Base-by-base conservation (phyloP, 1,139 yeast genomes). In the Nakaseomyces glabratus region DNA sequence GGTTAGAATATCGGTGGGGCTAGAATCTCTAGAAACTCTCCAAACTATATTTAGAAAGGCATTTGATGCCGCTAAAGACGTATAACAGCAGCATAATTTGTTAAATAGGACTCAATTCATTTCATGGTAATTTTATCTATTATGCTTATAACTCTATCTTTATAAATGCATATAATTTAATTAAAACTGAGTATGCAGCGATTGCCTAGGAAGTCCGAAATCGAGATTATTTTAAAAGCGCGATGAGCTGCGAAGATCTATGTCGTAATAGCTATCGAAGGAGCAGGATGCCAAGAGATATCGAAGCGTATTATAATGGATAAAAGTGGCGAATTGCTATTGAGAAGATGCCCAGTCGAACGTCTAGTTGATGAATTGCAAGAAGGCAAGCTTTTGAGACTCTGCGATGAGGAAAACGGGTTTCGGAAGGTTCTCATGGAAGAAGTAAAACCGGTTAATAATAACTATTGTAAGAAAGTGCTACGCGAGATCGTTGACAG, bases 1-100 rank as follows among this genome's bases (percentile, higher is more conserved):
- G 47, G 76, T 90, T 32, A 70, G 98, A 52, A 71, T 90, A 38
- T 82, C 95, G 52, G 75, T 90, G 37, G 98, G 98, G 0, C 62
- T 80, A 39, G 93, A 81, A 52, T 14, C 30, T 4, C 11, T 26
- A 14, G 30, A 26, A 18, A 15, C 78, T 24, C 64, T 81, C 44
- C 47, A 73, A 16, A 51, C 49, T 0, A 66, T 65, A 2, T 62
- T 80, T 44, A 58, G 65, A 38, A 62, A 61, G 20, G 78, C 82
- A 16, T 61, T 80, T 42, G 69, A 70, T 12, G 40, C 41, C 26
- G 48, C 52, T 15, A 15, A 37, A 32, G n/a, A 17, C 19, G 15
- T 24, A 20, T 37, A 22, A n/a, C n/a, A n/a, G n/a, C n/a, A n/a
- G n/a, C n/a, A n/a, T n/a, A n/a, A n/a, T n/a, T n/a, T n/a, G n/a